Evolutionary conservation across 1,284 basidiomycete species (phyloP), one percentile per base, ranked within the genome.

Genomic region (Phaffia rhodozyma): DNA sequence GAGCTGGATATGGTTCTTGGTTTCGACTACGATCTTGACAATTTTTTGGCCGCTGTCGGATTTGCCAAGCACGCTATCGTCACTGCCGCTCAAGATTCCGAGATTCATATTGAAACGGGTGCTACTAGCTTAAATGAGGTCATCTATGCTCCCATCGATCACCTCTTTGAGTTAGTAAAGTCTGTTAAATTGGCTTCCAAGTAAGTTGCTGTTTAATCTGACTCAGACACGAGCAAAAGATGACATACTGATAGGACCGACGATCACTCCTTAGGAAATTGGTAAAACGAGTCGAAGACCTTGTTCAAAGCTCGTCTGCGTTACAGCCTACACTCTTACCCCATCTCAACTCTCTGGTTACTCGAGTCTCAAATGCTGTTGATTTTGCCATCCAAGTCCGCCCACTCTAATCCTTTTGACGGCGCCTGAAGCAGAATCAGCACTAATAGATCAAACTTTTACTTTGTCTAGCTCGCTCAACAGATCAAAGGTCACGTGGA

Each of bases 11-110:
- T 87, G 70, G 83, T 86, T 1, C 76, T 84, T 53, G 82, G 84
- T 20, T 84, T 93, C 69, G 92, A 97, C 71, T 82, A 85, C 67
- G 92, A 97, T 74, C 79, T 97, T 9, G 92, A 97, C 73, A 87
- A 88, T 73, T 91, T 96, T 73, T 84, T 88, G 30, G 91, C 90
- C 9, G 89, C 91, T 1, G 83, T 94, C 60, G 89, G 88, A 1
- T 82, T 92, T 66, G 84, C 87, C 47, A 89, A 91, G 78, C 91
- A 91, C 5, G 84, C 86, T 5, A 82, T 96, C n/a, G 78, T 82
- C 23, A 78, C 79, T 1, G 78, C 89, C 43, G 72, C 89, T 55
- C 81, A 83, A 67, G 92, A 94, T 69, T 83, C 69, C 87, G 91
- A 93, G 67, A 80, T 87, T 48, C 77, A 80, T 16, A 71, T 86